phyloP scores from a whole-genome alignment of 768 basidiomycete species.

The Phylloporus scabripes region DNA sequence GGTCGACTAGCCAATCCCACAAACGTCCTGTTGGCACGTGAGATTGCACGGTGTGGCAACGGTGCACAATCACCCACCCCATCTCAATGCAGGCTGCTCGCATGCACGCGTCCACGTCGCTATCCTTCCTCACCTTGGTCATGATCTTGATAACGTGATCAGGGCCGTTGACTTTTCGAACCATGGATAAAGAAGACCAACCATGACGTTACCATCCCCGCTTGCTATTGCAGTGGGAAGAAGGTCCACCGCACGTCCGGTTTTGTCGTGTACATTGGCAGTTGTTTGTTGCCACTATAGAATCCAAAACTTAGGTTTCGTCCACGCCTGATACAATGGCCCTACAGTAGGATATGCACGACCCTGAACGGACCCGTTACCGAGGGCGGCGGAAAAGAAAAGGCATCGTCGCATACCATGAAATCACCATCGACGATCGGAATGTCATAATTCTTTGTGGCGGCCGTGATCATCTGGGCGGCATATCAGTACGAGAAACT shows the following conservation, averaged over 20 bases:
- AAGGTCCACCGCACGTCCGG: constrained; percentile 24
- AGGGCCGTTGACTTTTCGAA: constrained; percentile 4
- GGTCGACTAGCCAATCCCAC: constrained; percentile 43
- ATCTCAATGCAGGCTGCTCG: constrained; percentile 47
- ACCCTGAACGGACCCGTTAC: constrained; percentile 24
- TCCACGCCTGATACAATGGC: constrained; percentile 5
- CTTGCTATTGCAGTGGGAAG: constrained; percentile 34
- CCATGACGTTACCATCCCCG: constrained; percentile 36
- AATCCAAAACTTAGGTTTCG: neutral
- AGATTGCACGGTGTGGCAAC: neutral
- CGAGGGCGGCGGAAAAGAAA: neutral
- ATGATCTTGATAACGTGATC: constrained; percentile 30
- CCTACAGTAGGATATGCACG: constrained; percentile 32
- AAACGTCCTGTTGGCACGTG: constrained; percentile 27
- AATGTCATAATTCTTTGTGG: constrained; percentile 33
- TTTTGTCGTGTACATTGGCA: constrained; percentile 25
- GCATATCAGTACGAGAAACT: constrained; percentile 9
- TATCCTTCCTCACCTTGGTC: constrained; percentile 39
- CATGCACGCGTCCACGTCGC: constrained; percentile 40
- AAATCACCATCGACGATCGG: constrained; percentile 42
- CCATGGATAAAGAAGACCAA: constrained; percentile 6
- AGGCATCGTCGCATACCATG: constrained; percentile 28
- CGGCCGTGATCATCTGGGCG: constrained; percentile 32
- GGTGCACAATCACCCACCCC: constrained; percentile 30
- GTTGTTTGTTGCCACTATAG: constrained; percentile 30